Base-by-base conservation (phyloP, 2,329 filamentous ascomycete genomes). In the Apiospora marii region DNA sequence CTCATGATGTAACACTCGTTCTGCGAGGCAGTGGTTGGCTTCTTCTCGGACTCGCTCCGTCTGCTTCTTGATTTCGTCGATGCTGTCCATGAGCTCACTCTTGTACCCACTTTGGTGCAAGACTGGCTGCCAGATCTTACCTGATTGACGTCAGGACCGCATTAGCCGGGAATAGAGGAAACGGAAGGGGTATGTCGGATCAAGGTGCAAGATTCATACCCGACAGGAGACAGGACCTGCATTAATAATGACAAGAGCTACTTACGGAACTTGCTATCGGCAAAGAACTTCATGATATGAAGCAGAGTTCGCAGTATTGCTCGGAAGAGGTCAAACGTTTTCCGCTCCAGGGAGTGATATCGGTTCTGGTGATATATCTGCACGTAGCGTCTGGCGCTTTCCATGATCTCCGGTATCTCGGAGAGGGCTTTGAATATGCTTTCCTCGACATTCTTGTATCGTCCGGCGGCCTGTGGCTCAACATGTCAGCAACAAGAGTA, bases 211-310 rank as follows among this genome's bases (percentile, higher is more conserved):
- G 10, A 3, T 37, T 8, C 37, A 37, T 37, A 8, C 10, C 37
- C 37, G 37, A 37, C 37, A 37, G 37, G 37, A 37, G 5, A 37
- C 37, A 37, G 37, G 10, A 37, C 37, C 37, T 37, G 37, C 6
- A 37, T 37, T 37, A 5, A 37, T 37, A 8, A 37, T 37, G 10
- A 37, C 10, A 7, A 27, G 24, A 24, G 12, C 70, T 13, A 27
- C 70, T 14, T 68, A 71, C 70, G 51, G 4, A 68, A 4, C n/a
- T n/a, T 46, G 12, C 70, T 46, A 13, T 72, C 70, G 34, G 64
- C 64, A 46, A 72, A 44, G 41, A 72, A 72, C 37, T 61, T 37
- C 64, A 72, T 72, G 12, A 72, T 72, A 7, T 72, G 70, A 6
- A 49, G 24, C 1, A 72, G 67, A 3, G 70, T n/a, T 24, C 24